Conservation (phyloP, 208 protist genomes). For the Plasmodiophora brassicae region DNA sequence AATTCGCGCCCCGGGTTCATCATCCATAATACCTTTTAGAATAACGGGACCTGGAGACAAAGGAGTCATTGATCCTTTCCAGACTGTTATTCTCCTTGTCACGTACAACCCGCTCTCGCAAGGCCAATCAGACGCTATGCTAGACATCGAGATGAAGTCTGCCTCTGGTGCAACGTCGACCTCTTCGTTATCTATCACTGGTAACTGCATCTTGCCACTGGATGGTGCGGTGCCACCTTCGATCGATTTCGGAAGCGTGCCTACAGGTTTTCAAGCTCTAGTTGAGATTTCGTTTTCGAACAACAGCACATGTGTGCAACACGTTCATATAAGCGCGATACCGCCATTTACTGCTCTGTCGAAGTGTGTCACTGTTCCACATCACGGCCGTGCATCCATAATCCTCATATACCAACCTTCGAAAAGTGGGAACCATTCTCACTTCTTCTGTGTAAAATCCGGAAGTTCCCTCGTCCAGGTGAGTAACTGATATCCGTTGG, state of each 20-base stretch:
- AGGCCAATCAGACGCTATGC: too few relatives aligned
- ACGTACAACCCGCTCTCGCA: too few relatives aligned
- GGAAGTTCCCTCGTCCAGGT: background rate
- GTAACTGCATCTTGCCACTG: too few relatives aligned
- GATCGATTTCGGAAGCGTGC: background rate
- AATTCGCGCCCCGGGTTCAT: too few relatives aligned
- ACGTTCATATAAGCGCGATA: background rate
- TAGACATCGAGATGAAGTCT: too few relatives aligned
- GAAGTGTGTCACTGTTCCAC: background rate
- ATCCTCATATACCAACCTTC: background rate
- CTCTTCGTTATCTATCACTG: too few relatives aligned
- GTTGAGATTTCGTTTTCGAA: background rate
- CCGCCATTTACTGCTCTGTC: background rate
- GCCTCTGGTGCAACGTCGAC: too few relatives aligned
- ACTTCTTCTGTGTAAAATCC: conserved; percentile 12
- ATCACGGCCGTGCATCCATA: background rate
- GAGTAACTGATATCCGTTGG: background rate
- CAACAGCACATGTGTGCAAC: background rate
- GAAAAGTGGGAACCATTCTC: conserved; percentile 1
- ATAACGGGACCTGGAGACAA: too few relatives aligned
- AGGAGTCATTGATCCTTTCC: too few relatives aligned
- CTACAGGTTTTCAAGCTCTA: conserved; percentile 1
- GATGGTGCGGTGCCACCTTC: too few relatives aligned
- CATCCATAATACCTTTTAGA: too few relatives aligned
- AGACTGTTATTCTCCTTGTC: too few relatives aligned